These are phyloP conservation scores for Wickerhamomyces mucosus DNA, from an alignment of 805 yeast species.

Conservation along the genomic window DNA sequence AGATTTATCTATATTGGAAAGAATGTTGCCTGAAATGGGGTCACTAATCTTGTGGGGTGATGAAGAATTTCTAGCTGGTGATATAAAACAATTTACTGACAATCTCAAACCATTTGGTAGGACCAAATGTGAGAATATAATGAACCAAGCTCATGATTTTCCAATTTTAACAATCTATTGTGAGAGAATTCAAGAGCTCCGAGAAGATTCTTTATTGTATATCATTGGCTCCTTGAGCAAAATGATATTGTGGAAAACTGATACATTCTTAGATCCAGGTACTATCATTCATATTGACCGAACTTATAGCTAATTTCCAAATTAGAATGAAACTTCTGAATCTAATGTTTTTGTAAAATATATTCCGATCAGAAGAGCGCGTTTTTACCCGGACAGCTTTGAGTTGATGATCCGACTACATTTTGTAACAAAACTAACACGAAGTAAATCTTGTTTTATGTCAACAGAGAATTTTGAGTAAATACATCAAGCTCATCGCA, in stretches of 20 bases:
- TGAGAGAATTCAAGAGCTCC: slow-evolving; percentile 33
- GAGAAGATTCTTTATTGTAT: slow-evolving; percentile 31
- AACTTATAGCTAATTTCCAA: slow-evolving; percentile 1
- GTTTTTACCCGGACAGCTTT: no score
- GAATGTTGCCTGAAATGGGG: slow-evolving; percentile 33
- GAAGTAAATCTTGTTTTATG: no score
- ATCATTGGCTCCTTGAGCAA: slow-evolving; percentile 32
- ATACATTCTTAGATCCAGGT: slow-evolving; percentile 17
- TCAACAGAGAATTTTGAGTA: no score
- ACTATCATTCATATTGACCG: slow-evolving; percentile 2
- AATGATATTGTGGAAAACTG: slow-evolving; percentile 33
- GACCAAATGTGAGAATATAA: slow-evolving; percentile 25
- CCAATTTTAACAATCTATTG: slow-evolving; percentile 32
- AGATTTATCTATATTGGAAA: slow-evolving; percentile 27
- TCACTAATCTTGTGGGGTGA: slow-evolving; percentile 33
- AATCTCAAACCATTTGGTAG: slow-evolving; percentile 20
- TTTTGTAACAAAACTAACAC: no score
- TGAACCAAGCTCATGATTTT: slow-evolving; percentile 37
- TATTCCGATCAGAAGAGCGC: no score
- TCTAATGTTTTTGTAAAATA: no score
- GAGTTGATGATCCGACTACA: no score
- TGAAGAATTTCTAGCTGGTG: slow-evolving; percentile 29
- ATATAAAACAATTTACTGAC: slow-evolving; percentile 25
- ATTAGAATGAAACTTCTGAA: no score
- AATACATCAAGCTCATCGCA: no score